A percentile compares a stretch with the other conserved stretches of the same genome.
phyloP scores from a whole-genome alignment of 495 filamentous ascomycete species.

The Penicillium maclennaniae region DNA sequence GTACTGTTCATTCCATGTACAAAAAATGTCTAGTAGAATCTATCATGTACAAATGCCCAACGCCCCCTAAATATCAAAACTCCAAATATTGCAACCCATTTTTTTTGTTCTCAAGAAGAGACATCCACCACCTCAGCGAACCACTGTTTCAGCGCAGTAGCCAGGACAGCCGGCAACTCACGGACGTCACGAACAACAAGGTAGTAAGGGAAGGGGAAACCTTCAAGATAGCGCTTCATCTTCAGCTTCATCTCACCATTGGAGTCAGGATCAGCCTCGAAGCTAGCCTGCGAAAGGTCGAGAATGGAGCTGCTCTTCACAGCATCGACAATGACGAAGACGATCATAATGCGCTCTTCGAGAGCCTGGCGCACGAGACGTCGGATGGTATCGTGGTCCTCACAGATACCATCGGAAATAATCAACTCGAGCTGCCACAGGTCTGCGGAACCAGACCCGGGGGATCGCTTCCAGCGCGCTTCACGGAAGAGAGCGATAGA shows the following conservation, averaged over 20 bases:
- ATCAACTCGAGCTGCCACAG: constrained; percentile 97
- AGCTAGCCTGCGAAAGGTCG: constrained; percentile 75
- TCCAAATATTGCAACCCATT: constrained; percentile 13
- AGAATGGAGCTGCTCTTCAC: constrained; percentile 65
- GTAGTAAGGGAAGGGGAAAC: constrained; percentile 95
- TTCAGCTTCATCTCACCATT: constrained; percentile 63
- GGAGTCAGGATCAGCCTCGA: constrained; percentile 55
- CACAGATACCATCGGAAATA: constrained; percentile 88
- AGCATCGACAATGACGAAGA: constrained; percentile 93
- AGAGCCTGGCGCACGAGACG: constrained; percentile 79
- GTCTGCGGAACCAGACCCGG: constrained; percentile 58
- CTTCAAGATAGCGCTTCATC: constrained; percentile 86
- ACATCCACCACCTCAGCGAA: constrained; percentile 85
- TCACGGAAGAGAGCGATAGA: constrained; percentile 79
- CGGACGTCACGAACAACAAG: constrained; percentile 87
- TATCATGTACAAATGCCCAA: constrained; percentile 20
- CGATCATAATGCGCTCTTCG: constrained; percentile 94
- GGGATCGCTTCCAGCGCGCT: constrained; percentile 57
- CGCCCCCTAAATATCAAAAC: constrained; percentile 12
- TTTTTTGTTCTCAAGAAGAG: constrained; percentile 32
- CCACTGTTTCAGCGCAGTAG: constrained; percentile 88
- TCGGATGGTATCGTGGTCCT: constrained; percentile 78
- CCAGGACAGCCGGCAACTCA: constrained; percentile 84
- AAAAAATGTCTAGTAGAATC: constrained; percentile 5
- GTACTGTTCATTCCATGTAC: constrained; percentile 5